Percentiles rank a stretch among this genome's conserved stretches.
Conservation (phyloP, 192 early-diverging fungal genomes). For the Ramicandelaber brevisporus region DNA sequence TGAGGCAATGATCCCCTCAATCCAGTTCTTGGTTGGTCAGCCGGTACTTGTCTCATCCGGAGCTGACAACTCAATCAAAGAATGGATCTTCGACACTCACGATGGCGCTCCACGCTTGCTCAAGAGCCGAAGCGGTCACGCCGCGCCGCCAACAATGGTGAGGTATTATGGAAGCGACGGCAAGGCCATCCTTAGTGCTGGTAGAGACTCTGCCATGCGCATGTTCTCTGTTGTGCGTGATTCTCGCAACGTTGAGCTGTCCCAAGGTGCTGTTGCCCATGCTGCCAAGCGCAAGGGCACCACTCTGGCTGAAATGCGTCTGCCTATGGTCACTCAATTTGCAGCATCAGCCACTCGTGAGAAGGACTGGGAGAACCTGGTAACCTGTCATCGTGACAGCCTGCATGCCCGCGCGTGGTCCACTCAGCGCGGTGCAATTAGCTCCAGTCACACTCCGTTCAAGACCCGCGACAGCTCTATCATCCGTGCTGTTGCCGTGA, state of each 20-base stretch:
- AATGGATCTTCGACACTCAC: constrained; percentile 83
- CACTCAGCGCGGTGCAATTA: constrained; percentile 45
- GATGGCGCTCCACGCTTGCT: constrained; percentile 59
- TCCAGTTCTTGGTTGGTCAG: constrained; percentile 63
- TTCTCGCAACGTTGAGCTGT: constrained; percentile 58
- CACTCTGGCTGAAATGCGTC: constrained; percentile 33
- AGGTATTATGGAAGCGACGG: constrained; percentile 51
- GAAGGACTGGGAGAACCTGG: constrained; percentile 76
- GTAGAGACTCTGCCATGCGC: constrained; percentile 61
- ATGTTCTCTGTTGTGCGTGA: constrained; percentile 67
- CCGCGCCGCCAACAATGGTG: constrained; percentile 55
- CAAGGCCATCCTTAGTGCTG: constrained; percentile 47
- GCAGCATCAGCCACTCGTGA: constrained; percentile 30
- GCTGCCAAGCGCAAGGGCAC: constrained; percentile 29
- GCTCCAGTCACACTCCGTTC: too few species aligned
- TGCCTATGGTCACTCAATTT: constrained; percentile 53
- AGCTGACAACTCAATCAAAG: constrained; percentile 77
- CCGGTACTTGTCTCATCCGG: constrained; percentile 68
- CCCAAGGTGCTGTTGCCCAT: constrained; percentile 24
- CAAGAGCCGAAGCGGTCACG: constrained; percentile 68
- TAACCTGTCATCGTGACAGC: constrained; percentile 67
- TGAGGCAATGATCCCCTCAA: constrained; percentile 40
- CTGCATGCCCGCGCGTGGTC: constrained; percentile 57
- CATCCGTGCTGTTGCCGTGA: constrained; percentile 39
- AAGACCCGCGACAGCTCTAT: constrained; percentile 31